Conservation (phyloP, 768 basidiomycete species). For the Coprinopsis sp. region DNA sequence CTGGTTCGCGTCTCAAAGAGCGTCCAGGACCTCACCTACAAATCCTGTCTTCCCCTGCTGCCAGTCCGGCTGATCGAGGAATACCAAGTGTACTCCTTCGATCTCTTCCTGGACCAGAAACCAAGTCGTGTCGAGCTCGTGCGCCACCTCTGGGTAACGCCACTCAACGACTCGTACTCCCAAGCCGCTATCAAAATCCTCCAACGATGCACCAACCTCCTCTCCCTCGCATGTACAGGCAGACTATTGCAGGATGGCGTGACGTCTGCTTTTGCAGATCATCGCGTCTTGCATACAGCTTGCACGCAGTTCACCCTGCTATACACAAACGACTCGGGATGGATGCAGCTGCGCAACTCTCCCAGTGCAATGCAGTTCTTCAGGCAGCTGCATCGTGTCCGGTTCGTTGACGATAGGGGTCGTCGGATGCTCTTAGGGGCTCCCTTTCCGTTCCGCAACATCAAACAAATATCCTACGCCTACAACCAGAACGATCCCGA, state of each 20-base stretch:
- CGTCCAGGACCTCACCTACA: conserved; percentile 25
- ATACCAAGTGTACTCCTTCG: conserved; percentile 29
- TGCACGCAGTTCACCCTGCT: conserved; percentile 31
- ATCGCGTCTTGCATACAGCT: conserved; percentile 21
- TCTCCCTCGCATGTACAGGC: conserved; percentile 27
- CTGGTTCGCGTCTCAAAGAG: conserved; percentile 30
- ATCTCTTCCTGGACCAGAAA: conserved; percentile 16
- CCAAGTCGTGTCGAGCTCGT: conserved; percentile 19
- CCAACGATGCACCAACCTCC: conserved; percentile 26
- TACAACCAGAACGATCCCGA: conserved; percentile 1
- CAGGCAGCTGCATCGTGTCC: conserved; percentile 28
- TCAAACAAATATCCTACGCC: conserved; percentile 30
- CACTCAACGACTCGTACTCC: conserved; percentile 21
- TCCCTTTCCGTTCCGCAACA: conserved; percentile 16
- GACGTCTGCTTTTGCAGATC: conserved; percentile 13
- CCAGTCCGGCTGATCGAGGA: conserved; percentile 28
- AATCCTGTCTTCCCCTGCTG: conserved; percentile 31
- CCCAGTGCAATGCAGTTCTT: conserved; percentile 25
- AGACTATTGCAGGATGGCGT: conserved; percentile 22
- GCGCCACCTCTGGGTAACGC: conserved; percentile 31
- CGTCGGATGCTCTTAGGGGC: no score
- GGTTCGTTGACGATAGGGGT: conserved; percentile 27
- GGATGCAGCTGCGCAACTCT: conserved; percentile 17
- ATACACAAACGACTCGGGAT: conserved; percentile 19
- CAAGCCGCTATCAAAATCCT: conserved; percentile 21